Base-by-base conservation (phyloP, 352 stramenopile genomes). In the Globisporangium perplexum region DNA sequence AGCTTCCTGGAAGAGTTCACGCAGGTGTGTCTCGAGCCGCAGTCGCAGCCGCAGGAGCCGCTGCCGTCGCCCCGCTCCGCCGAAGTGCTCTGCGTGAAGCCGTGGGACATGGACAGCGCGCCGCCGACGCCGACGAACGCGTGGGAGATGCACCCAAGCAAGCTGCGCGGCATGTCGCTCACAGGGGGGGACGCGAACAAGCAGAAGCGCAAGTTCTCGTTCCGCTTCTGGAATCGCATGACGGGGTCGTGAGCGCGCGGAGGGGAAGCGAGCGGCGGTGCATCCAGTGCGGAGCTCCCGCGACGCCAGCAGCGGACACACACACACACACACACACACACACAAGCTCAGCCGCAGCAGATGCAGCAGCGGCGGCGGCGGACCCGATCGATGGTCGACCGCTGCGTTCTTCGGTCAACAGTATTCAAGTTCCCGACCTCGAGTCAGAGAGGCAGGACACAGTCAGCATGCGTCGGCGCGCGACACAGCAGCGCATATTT, bases 131-230 rank as follows among this genome's bases (percentile, higher is more conserved):
- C 57, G 24, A 65, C 57, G 28, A 68, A 62, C 28, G 61, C 63
- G 23, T 81, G 70, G 70, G 59, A 83, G 26, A 39, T 57, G 22
- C 71, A 68, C 7, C 67, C 69, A 23, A 76, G 64, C 47, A 84
- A 84, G 57, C 66, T 86, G 52, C 74, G 76, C 30, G 69, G 72
- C 51, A 67, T 88, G 59, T 86, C 79, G 26, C 68, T 86, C 66
- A 77, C 64, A 47, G 67, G 66, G 7, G 69, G 73, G 44, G 71
- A 83, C 30, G 54, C 65, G 22, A 71, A 65, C 23, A 78, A 83
- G 59, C 72, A 68, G 55, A 88, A 86, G 56, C 74, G 69, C 59
- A 86, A 77, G 65, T 90, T 88, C 58, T 83, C 72, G 55, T 58
- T 90, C 48, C 74, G 72, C 18, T 88, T 90, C 63, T 90, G 79